Evolutionary conservation across 202 grass and related monocot genomes (phyloP), one percentile per base, ranked within the genome.

Genomic region (Setaria italica): DNA sequence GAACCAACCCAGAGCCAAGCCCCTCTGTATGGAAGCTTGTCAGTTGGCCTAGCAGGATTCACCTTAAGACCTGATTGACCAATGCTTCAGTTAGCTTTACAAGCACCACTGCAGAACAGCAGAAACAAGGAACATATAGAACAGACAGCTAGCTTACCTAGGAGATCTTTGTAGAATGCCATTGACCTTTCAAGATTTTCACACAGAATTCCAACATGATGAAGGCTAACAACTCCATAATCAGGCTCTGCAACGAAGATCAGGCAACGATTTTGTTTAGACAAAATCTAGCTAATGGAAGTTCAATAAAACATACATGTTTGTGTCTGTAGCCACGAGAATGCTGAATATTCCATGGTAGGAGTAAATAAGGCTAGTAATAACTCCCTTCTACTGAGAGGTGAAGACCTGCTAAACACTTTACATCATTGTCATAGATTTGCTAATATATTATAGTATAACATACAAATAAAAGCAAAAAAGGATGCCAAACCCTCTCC

Each of bases 1-100:
- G 92, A 94, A 77, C 97, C 97, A 66, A 99, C 94, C 97, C 94
- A 99, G 48, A 99, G 88, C 92, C 94, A 99, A 81, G 92, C 97
- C 30, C 94, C 97, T 87, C 94, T 93, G 56, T 94, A 99, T 5
- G 97, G 97, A 77, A 97, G 91, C 71, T 99, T 99, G 72, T 94
- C 92, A 80, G 66, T 92, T 69, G 97, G 92, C 70, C 97, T 90
- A 17, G 90, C 94, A 77, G 77, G 85, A 90, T 99, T 99, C 82
- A 97, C 88, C 90, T 93, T 73, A 25, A 99, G 90, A 90, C 94
- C 92, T 99, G 62, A 91, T 85, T 82, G 42, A 82, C 41, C 72
- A 72, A 67, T 32, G 11, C 46, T 30, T 78, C 10, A 77, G 47
- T 78, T 64, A 72, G 65, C 21, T 81, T 84, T 66, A 72, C 11